These are phyloP conservation scores for Hansenula sp. DNA, from an alignment of 1,139 yeast species.

Conservation along the genomic window DNA sequence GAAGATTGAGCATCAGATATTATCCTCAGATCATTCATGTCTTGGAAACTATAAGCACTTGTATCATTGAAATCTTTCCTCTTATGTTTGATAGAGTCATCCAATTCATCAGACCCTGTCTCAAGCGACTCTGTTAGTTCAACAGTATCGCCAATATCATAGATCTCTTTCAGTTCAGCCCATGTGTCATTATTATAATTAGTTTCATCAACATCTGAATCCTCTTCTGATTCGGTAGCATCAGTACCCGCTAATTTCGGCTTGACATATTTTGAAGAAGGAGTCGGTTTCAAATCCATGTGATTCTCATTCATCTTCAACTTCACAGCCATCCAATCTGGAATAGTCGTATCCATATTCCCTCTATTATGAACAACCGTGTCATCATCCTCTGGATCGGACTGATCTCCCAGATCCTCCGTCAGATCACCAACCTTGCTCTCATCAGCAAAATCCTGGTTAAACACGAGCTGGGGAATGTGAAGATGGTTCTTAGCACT, in stretches of 20 bases:
- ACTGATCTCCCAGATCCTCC: slow-evolving; percentile 42
- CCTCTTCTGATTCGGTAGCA: background rate
- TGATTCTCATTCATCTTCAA: slow-evolving; percentile 35
- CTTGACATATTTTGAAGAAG: background rate
- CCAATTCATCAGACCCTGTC: too few relatives aligned
- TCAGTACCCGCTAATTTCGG: background rate
- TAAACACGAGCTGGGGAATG: slow-evolving; percentile 52
- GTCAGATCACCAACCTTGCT: slow-evolving; percentile 60
- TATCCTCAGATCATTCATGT: slow-evolving; percentile 5
- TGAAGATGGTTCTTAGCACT: slow-evolving; percentile 12
- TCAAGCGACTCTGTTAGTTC: background rate
- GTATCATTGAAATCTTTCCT: slow-evolving; percentile 6
- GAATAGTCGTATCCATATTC: slow-evolving; percentile 11
- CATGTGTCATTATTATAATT: slow-evolving; percentile 12
- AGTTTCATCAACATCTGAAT: background rate
- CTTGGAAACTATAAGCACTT: slow-evolving; percentile 14
- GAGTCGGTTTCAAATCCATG: background rate
- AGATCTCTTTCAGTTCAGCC: slow-evolving; percentile 15
- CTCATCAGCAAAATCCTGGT: slow-evolving; percentile 35
- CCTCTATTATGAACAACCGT: slow-evolving; percentile 15
- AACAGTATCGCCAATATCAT: slow-evolving; percentile 5
- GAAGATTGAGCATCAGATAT: slow-evolving; percentile 6
- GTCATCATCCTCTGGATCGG: slow-evolving; percentile 37
- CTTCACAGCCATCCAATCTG: slow-evolving; percentile 59
- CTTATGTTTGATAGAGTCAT: too few relatives aligned